Base-by-base conservation (phyloP, 1,139 yeast species). In the Neolecta irregularis region DNA sequence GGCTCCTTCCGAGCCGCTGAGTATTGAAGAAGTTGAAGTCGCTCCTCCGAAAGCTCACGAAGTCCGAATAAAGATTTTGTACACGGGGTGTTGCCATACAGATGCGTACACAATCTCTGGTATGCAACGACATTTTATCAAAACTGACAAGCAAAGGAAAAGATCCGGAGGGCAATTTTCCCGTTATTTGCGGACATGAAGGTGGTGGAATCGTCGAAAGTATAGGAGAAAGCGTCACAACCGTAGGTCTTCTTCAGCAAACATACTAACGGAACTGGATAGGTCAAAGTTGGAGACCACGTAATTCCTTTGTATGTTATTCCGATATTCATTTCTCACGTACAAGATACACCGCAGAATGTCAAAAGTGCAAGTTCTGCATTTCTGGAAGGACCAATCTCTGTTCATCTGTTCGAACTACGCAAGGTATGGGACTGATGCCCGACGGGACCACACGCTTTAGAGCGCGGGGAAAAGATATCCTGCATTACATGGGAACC, bases 71-170 rank as follows among this genome's bases (percentile, higher is more conserved):
- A 78, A 81, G 61, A 62, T 88, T 42, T 65, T 66, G 37, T 69
- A 78, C 62, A 79, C 95, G 26, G 98, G 96, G 55, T 93, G 88
- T 32, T 88, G 99, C 58, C 98, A 88, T 64, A 88, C 99, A 32
- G 99, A 88, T 55, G 96, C 95, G 30, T 91, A 76, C 65, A 85
- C 98, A 8, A 67, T 88, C 48, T 75, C 92, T 37, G 99, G 98
- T 39, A 24, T 12, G 25, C 12, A 23, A 4, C n/a, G n/a, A n/a
- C n/a, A n/a, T n/a, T n/a, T n/a, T n/a, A n/a, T n/a, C n/a, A n/a
- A n/a, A n/a, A n/a, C n/a, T n/a, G n/a, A n/a, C n/a, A n/a, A n/a
- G n/a, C n/a, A n/a, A n/a, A n/a, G n/a, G n/a, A n/a, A 69, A 65
- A 41, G 98, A 88, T 58, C 93, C 96, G 40, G 98, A 91, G 62